These are phyloP conservation scores for Tricladium varicosporioides DNA, from an alignment of 2,329 filamentous ascomycete genomes.

Conservation along the genomic window DNA sequence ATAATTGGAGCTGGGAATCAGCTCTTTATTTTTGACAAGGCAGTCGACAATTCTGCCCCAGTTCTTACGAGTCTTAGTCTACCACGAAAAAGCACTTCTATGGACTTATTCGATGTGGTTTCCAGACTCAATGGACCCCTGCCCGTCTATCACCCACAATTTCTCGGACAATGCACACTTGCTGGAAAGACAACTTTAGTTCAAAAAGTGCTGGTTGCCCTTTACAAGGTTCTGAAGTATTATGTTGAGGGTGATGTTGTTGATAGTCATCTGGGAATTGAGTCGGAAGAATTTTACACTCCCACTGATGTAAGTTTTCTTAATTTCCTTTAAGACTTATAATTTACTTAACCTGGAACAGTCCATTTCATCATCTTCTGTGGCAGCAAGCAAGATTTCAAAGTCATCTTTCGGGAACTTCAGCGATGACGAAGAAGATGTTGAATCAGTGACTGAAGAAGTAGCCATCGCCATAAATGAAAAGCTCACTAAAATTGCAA, in stretches of 20 bases:
- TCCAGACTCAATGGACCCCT: slow-evolving; percentile 82
- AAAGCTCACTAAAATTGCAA: slow-evolving; percentile 68
- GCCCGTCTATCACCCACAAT: slow-evolving; percentile 89
- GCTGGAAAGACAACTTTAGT: slow-evolving; percentile 73
- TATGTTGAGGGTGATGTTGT: slow-evolving; percentile 77
- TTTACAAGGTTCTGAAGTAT: slow-evolving; percentile 78
- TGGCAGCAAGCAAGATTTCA: slow-evolving; percentile 20
- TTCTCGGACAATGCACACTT: slow-evolving; percentile 82
- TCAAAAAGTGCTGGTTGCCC: slow-evolving; percentile 66
- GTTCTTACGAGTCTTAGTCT: slow-evolving; percentile 27
- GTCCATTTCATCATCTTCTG: slow-evolving; percentile 15
- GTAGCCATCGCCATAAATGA: slow-evolving; percentile 71
- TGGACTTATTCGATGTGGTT: slow-evolving; percentile 76
- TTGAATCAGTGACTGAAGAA: slow-evolving; percentile 67
- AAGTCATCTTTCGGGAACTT: slow-evolving; percentile 48
- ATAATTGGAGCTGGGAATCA: slow-evolving; percentile 90
- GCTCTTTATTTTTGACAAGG: slow-evolving; percentile 78
- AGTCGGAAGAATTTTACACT: slow-evolving; percentile 57
- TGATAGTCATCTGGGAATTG: slow-evolving; percentile 71
- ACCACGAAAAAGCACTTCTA: slow-evolving; percentile 24
- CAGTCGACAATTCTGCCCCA: slow-evolving; percentile 56
- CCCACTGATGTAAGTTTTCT: slow-evolving; percentile 25
- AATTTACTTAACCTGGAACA: slow-evolving; percentile 9
- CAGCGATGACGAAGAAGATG: slow-evolving; percentile 50
- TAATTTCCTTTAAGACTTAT: slow-evolving; percentile 11